phyloP scores from a whole-genome alignment of 176 grass and related monocot species.

The Alopecurus myosuroides region DNA sequence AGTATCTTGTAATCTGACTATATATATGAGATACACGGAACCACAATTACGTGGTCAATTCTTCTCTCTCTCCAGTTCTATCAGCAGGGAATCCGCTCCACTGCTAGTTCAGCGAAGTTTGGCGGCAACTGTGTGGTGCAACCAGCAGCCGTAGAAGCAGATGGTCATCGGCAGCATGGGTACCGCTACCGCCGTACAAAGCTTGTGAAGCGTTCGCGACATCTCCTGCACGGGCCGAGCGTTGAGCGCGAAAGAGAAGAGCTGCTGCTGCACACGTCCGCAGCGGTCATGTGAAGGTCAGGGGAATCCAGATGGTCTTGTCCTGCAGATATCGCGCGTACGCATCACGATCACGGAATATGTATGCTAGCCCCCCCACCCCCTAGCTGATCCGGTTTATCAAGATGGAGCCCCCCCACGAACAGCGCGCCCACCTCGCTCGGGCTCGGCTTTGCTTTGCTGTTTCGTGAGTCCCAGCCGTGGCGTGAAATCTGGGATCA shows the following conservation, averaged over 20 bases:
- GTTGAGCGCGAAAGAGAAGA: background rate
- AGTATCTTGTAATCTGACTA: too few relatives aligned
- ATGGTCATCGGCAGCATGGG: background rate
- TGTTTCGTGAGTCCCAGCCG: background rate
- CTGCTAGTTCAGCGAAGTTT: background rate
- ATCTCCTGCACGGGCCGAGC: background rate
- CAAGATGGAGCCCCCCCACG: background rate
- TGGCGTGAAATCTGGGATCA: background rate
- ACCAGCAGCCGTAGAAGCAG: background rate
- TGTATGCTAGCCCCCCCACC: background rate
- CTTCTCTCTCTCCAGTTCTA: too few relatives aligned
- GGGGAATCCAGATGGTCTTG: constrained; percentile 13
- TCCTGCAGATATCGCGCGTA: background rate
- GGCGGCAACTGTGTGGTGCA: background rate
- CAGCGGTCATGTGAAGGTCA: background rate
- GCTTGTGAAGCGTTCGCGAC: background rate
- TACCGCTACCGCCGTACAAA: background rate
- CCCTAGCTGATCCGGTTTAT: background rate
- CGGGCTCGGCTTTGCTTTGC: background rate
- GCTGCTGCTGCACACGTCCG: background rate
- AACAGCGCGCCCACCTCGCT: background rate
- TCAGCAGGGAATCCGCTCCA: too few relatives aligned
- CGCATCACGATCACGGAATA: background rate
- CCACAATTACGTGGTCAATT: too few relatives aligned
- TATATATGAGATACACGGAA: too few relatives aligned